These are phyloP conservation scores for Kodamaea kaohsiungensis DNA, from an alignment of 805 yeast species.

Conservation along the genomic window DNA sequence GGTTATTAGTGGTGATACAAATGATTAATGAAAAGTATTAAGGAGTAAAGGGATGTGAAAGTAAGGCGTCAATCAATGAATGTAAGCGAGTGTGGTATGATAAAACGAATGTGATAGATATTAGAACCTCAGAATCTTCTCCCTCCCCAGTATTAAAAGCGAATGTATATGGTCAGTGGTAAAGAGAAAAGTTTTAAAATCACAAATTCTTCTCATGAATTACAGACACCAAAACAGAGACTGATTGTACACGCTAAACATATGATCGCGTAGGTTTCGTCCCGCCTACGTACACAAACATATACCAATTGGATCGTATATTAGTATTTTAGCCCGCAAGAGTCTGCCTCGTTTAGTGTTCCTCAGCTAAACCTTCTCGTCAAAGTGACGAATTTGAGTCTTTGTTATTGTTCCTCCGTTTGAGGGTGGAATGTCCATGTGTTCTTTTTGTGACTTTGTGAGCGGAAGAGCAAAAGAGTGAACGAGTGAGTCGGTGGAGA, in stretches of 20 bases:
- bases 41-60: background rate
- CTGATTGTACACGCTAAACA: background rate
- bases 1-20: too few species aligned
- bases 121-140: background rate
- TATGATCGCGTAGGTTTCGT: constrained; percentile 1
- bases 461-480: too few species aligned
- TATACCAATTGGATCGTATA: background rate
- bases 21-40: background rate
- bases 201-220: background rate
- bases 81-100: background rate
- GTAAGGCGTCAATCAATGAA: background rate
- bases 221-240: background rate
- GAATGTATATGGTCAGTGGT: constrained; percentile 1
- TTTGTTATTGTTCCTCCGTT: constrained; percentile 2
- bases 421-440: background rate
- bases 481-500: too few species aligned
- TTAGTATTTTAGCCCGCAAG: background rate
- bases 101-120: background rate
- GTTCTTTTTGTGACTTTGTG: background rate
- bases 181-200: background rate
- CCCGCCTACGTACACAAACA: background rate
- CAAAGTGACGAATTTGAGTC: background rate
- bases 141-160: background rate
- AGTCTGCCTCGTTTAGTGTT: background rate
- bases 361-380: background rate